These are phyloP conservation scores for Capsicum rhomboideum DNA, from an alignment of 257 asterid species.

Conservation along the genomic window DNA sequence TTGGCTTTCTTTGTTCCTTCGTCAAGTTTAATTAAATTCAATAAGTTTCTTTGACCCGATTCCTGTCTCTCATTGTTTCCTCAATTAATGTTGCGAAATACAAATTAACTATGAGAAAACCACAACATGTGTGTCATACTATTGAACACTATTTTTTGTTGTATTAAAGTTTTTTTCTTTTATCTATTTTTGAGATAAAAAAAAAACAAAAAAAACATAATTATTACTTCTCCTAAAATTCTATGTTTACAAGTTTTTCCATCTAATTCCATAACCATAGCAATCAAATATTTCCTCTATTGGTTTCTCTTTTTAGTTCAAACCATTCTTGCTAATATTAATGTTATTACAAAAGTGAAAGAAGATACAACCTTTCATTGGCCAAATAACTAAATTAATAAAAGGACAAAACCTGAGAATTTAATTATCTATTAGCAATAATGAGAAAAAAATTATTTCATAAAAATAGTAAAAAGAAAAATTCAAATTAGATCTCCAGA, in stretches of 20 bases:
- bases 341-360: neutral
- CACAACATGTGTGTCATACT: too few relatives aligned
- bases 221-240: neutral
- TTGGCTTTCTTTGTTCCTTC: too few relatives aligned
- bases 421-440: neutral
- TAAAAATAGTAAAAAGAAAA: neutral
- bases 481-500: neutral
- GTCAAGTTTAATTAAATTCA: too few relatives aligned
- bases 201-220: too few relatives aligned
- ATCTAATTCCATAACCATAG: neutral
- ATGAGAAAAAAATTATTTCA: neutral
- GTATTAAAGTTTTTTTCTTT: too few relatives aligned
- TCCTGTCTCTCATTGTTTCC: too few relatives aligned
- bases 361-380: neutral
- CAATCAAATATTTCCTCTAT: neutral
- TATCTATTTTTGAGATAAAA: too few relatives aligned
- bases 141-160: neutral
- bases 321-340: neutral
- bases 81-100: too few relatives aligned
- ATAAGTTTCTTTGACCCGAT: too few relatives aligned
- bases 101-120: too few relatives aligned
- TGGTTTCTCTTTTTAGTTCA: neutral
- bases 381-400: neutral
- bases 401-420: neutral
- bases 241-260: neutral